Evolutionary conservation across 2,329 filamentous ascomycete genomes (phyloP).

Genomic region (Trichoderma simmonsii): DNA sequence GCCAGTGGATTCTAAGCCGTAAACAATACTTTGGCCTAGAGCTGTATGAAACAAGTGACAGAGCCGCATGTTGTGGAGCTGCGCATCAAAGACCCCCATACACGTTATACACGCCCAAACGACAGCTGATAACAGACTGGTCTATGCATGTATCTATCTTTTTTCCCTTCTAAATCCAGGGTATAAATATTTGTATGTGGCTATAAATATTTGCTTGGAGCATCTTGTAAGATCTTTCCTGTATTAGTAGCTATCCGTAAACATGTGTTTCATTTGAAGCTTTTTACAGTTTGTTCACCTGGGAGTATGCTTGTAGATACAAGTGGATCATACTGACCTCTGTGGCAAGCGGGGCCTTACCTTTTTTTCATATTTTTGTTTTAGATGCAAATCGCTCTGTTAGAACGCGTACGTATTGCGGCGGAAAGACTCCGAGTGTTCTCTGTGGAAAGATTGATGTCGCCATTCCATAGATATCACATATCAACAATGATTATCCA

Average conservation of each 20-base stretch:
- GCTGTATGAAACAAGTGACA: background rate
- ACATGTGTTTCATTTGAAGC: background rate
- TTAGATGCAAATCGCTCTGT: background rate
- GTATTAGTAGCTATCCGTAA: background rate
- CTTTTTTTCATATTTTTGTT: background rate
- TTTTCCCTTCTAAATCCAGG: too few species aligned
- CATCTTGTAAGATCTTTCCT: background rate
- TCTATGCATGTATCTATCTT: background rate
- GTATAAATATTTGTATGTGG: background rate
- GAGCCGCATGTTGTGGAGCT: background rate
- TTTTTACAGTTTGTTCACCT: background rate
- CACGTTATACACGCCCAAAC: background rate
- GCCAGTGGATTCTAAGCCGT: background rate
- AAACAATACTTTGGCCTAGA: background rate
- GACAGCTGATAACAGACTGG: background rate
- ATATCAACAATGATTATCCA: background rate
- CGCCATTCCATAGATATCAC: background rate
- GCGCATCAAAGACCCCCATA: background rate
- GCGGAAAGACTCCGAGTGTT: background rate
- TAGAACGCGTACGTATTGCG: background rate
- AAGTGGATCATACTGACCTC: background rate
- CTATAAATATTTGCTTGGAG: background rate
- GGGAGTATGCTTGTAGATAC: background rate
- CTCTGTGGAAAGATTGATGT: background rate
- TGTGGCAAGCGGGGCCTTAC: background rate